Evolutionary conservation across 2,329 filamentous ascomycete species (phyloP).

Genomic region (Neurospora sp.): DNA sequence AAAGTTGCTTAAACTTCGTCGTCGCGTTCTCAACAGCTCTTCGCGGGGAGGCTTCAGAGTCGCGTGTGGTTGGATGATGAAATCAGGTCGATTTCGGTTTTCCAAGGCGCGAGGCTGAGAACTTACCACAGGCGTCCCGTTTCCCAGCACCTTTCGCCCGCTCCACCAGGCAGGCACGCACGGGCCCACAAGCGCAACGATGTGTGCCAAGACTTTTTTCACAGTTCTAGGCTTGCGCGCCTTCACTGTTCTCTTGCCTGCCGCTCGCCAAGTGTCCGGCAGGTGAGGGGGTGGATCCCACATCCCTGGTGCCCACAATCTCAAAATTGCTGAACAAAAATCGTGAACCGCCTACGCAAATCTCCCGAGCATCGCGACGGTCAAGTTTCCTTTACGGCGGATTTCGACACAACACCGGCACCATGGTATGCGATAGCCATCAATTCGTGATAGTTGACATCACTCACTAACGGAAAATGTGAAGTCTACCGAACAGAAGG

Average conservation of each 20-base stretch:
- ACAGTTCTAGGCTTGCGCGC: not conserved
- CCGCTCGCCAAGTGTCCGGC: not conserved
- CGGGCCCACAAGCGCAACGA: not conserved
- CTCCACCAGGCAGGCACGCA: not conserved
- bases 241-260: not conserved
- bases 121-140: not conserved
- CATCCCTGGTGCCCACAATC: slow-evolving; percentile 14
- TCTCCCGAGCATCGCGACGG: slow-evolving; percentile 10
- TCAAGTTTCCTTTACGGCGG: slow-evolving; percentile 14
- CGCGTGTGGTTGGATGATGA: slow-evolving; percentile 25
- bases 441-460: not conserved
- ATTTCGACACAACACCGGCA: slow-evolving; percentile 20
- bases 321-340: slow-evolving; percentile 14
- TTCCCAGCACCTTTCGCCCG: not conserved
- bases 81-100: slow-evolving; percentile 29
- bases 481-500: slow-evolving; percentile 56
- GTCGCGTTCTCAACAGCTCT: slow-evolving; percentile 27
- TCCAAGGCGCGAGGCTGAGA: slow-evolving; percentile 31
- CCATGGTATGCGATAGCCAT: slow-evolving; percentile 27
- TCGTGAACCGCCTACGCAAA: slow-evolving; percentile 11
- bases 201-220: not conserved
- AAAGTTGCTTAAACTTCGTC: slow-evolving; percentile 29
- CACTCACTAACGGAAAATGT: slow-evolving; percentile 21
- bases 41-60: slow-evolving; percentile 31
- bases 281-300: not conserved